Evolutionary conservation across 2,329 filamentous ascomycete genomes (phyloP).

Genomic region (Ophiostoma himal-ulmi): DNA sequence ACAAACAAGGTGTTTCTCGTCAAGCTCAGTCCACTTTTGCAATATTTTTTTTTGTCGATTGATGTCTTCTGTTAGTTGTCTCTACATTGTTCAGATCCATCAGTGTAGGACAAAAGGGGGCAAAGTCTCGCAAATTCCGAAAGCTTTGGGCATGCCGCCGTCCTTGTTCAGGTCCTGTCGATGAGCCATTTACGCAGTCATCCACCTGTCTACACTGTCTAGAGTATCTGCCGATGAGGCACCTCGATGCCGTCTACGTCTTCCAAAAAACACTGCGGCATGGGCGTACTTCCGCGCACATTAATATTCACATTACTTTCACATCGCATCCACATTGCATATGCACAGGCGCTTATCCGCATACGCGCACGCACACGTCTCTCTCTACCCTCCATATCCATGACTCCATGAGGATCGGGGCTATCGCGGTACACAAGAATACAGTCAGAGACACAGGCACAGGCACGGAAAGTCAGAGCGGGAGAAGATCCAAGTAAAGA

Average conservation of each 20-base stretch:
- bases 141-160: neutral
- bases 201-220: too few relatives aligned
- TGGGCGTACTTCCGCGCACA: neutral
- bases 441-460: constrained; percentile 3
- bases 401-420: neutral
- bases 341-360: neutral
- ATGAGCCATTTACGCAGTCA: neutral
- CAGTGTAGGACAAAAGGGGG: constrained; percentile 11
- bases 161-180: neutral
- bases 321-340: neutral
- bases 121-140: constrained; percentile 11
- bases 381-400: constrained; percentile 8
- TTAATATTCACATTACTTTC: neutral
- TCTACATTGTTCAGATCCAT: neutral
- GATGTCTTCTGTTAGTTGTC: neutral
- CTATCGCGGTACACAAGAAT: neutral
- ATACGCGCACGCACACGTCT: neutral
- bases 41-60: neutral
- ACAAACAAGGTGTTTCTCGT: neutral
- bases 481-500: too few relatives aligned
- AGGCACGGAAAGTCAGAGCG: neutral
- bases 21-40: constrained; percentile 1
- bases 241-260: neutral
- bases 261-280: neutral
- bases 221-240: neutral